These are phyloP conservation scores for Medicago lupulina DNA, from an alignment of 306 rosid genomes.

Conservation along the genomic window DNA sequence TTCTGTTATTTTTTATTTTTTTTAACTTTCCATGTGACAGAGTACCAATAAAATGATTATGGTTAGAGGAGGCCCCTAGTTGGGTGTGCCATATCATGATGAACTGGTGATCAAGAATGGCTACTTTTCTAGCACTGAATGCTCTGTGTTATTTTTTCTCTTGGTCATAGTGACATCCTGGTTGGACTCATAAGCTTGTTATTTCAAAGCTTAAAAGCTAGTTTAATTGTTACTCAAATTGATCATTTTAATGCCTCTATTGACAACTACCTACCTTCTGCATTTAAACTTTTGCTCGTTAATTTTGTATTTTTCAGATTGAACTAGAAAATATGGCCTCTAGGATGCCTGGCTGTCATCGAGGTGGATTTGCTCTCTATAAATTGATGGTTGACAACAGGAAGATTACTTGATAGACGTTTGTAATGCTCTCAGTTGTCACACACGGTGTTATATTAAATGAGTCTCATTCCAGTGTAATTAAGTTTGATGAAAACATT, in stretches of 20 bases:
- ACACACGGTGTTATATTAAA: constrained; percentile 13
- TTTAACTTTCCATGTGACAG: not conserved
- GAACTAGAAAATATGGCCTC: constrained; percentile 77
- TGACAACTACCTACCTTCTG: not conserved
- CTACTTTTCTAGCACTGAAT: not conserved
- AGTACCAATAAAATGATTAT: constrained; percentile 11
- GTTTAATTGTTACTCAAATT: constrained; percentile 11
- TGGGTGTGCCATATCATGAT: constrained; percentile 10
- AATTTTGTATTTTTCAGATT: constrained; percentile 56
- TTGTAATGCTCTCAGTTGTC: constrained; percentile 29
- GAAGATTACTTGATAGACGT: constrained; percentile 51
- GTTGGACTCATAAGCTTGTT: not conserved
- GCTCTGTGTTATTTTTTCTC: constrained; percentile 14
- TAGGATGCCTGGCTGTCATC: constrained; percentile 95
- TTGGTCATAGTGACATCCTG: not conserved
- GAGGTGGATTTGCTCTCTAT: constrained; percentile 82
- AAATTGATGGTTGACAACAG: constrained; percentile 70
- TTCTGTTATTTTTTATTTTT: not conserved
- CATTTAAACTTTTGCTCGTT: constrained; percentile 38
- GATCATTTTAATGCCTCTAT: constrained; percentile 13
- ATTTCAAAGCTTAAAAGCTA: not conserved
- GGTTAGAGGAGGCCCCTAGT: constrained; percentile 6
- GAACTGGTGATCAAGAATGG: constrained; percentile 8
- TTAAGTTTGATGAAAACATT: constrained; percentile 29
- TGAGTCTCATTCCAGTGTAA: constrained; percentile 13